A percentile compares a stretch with the other conserved stretches of the same genome.
Evolutionary conservation across 305 asterid species (phyloP).

Genomic region (Ajuga reptans): DNA sequence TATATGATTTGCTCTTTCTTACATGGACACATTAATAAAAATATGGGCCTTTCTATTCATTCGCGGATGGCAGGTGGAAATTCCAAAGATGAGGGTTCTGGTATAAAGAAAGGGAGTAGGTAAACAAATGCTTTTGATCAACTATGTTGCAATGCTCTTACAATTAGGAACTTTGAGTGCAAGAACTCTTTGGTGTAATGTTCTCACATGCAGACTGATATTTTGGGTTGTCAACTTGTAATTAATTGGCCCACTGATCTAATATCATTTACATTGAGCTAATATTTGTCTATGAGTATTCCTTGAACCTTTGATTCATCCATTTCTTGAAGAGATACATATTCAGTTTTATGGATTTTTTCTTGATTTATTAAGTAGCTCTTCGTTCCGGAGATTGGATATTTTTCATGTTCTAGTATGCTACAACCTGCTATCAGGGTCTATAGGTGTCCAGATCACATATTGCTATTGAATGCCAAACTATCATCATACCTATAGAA

Average conservation of each 20-base stretch:
- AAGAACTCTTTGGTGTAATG: slow-evolving; percentile 31
- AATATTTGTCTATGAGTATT: slow-evolving; percentile 3
- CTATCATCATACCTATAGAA: slow-evolving; percentile 15
- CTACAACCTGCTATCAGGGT: slow-evolving; percentile 21
- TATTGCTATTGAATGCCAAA: slow-evolving; percentile 13
- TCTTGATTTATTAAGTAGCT: slow-evolving; percentile 1
- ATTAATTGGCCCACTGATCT: slow-evolving; percentile 11
- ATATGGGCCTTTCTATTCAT: slow-evolving; percentile 84
- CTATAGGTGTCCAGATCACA: slow-evolving; percentile 4
- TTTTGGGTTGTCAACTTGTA: slow-evolving; percentile 28
- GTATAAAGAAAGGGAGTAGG: slow-evolving; percentile 99
- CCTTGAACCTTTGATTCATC: neutral
- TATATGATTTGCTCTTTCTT: slow-evolving; percentile 50
- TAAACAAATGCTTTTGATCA: slow-evolving; percentile 81
- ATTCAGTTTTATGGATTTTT: slow-evolving; percentile 8
- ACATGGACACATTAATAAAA: slow-evolving; percentile 74
- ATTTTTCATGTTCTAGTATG: slow-evolving; percentile 17
- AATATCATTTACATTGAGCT: slow-evolving; percentile 14
- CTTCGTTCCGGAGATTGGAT: neutral
- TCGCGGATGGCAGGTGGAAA: slow-evolving; percentile 99
- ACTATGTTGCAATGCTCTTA: slow-evolving; percentile 47
- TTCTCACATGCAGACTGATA: slow-evolving; percentile 31
- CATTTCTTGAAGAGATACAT: slow-evolving; percentile 4
- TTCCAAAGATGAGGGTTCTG: slow-evolving; percentile 99
- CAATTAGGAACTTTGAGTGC: slow-evolving; percentile 39